Evolutionary conservation across 1,284 basidiomycete species (phyloP).

Genomic region (Trametes pubescens): DNA sequence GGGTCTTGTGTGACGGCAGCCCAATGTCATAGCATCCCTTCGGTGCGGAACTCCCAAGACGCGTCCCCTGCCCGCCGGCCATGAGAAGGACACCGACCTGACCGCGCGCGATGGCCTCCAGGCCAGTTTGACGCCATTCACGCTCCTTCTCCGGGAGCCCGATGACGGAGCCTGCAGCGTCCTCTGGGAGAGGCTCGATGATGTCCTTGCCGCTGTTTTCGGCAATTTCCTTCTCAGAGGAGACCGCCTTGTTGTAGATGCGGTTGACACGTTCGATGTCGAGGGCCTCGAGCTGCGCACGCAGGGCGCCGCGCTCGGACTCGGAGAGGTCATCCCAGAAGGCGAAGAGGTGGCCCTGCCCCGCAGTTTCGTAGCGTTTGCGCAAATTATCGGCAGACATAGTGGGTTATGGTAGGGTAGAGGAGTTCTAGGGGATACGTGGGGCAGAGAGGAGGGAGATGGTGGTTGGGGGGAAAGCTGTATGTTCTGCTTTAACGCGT

Average conservation of each 20-base stretch:
- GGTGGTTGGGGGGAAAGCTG: slow-evolving; percentile 14
- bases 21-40: slow-evolving; percentile 99
- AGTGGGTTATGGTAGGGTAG: slow-evolving; percentile 10
- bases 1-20: slow-evolving; percentile 89
- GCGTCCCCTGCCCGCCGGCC: slow-evolving; percentile 98
- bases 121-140: slow-evolving; percentile 79
- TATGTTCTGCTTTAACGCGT: slow-evolving; percentile 18
- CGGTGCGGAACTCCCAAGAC: slow-evolving; percentile 90
- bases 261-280: slow-evolving; percentile 93
- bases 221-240: slow-evolving; percentile 65
- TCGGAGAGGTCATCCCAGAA: slow-evolving; percentile 85
- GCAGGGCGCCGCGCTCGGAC: slow-evolving; percentile 70
- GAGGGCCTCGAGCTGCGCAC: slow-evolving; percentile 81
- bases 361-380: slow-evolving; percentile 77
- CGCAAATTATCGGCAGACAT: slow-evolving; percentile 51
- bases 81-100: slow-evolving; percentile 94
- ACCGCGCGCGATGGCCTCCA: slow-evolving; percentile 83
- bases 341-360: slow-evolving; percentile 88
- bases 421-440: slow-evolving; percentile 2
- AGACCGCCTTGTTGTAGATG: slow-evolving; percentile 83
- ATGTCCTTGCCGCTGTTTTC: slow-evolving; percentile 54
- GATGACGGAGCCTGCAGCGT: slow-evolving; percentile 72
- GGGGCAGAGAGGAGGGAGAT: slow-evolving; percentile 6
- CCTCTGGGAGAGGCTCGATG: slow-evolving; percentile 84
- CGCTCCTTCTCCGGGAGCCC: slow-evolving; percentile 62